phyloP scores from a whole-genome alignment of 129 eudicot species.

The Saussurea involucrata region DNA sequence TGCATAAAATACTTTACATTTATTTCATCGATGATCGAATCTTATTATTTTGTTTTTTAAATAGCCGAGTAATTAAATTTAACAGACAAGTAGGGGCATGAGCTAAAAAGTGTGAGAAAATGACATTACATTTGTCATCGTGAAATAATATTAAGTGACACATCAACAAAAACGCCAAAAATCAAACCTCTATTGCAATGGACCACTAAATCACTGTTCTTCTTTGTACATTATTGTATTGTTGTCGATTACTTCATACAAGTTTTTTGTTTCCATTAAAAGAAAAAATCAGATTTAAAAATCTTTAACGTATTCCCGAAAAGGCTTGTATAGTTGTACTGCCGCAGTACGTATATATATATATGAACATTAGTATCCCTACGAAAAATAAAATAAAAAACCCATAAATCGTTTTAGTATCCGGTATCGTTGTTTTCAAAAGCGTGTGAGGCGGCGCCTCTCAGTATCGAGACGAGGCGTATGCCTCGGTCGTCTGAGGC shows the following conservation, averaged over 20 bases:
- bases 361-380: neutral
- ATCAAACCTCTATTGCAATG: conserved; percentile 13
- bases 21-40: neutral
- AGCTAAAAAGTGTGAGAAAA: conserved; percentile 22
- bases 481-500: too few relatives aligned
- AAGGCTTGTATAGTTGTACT: neutral
- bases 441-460: too few relatives aligned
- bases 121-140: conserved; percentile 7
- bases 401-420: neutral
- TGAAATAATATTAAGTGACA: conserved; percentile 20
- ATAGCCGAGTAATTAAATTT: neutral
- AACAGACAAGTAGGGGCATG: neutral
- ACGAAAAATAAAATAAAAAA: neutral
- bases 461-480: too few relatives aligned
- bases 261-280: neutral
- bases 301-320: neutral
- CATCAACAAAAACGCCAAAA: conserved; percentile 7
- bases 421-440: too few relatives aligned
- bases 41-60: neutral
- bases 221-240: neutral
- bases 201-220: conserved; percentile 29
- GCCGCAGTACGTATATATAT: neutral
- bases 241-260: neutral
- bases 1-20: neutral
- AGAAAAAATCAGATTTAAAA: neutral